These are phyloP conservation scores for Globisporangium alternatum DNA, from an alignment of 352 stramenopile genomes.

Conservation along the genomic window DNA sequence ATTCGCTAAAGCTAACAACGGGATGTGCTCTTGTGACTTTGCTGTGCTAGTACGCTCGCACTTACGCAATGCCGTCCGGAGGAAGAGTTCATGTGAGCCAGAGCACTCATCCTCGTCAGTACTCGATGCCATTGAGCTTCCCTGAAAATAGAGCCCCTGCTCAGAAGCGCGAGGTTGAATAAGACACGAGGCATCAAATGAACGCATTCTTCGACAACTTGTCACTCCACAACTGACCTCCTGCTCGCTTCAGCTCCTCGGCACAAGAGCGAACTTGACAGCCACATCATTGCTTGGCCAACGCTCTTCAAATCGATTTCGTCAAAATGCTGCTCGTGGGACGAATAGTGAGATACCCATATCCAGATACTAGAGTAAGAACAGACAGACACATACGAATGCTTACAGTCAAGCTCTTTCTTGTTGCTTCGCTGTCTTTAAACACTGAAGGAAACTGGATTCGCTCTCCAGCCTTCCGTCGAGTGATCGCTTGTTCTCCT, in stretches of 20 bases:
- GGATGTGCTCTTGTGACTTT: neutral
- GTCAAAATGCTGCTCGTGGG: no score
- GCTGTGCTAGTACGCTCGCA: no score
- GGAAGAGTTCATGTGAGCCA: neutral
- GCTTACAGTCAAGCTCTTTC: neutral
- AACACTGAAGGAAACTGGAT: neutral
- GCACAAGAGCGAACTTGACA: no score
- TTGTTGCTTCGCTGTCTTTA: neutral
- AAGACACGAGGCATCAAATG: neutral
- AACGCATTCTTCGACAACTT: neutral
- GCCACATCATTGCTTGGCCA: no score
- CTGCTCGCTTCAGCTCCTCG: neutral
- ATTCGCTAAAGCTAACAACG: neutral
- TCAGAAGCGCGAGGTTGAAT: neutral
- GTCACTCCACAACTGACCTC: neutral
- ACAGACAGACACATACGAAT: neutral
- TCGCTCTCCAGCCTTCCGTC: neutral
- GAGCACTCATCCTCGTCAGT: neutral
- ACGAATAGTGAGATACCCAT: no score
- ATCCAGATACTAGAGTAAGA: no score
- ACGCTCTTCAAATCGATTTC: no score
- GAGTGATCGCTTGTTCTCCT: neutral
- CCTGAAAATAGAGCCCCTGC: neutral
- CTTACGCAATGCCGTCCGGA: neutral
- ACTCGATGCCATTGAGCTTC: neutral